Evolutionary conservation across 371 early-diverging fungal species (phyloP).

Genomic region (Rhizopus sp.): DNA sequence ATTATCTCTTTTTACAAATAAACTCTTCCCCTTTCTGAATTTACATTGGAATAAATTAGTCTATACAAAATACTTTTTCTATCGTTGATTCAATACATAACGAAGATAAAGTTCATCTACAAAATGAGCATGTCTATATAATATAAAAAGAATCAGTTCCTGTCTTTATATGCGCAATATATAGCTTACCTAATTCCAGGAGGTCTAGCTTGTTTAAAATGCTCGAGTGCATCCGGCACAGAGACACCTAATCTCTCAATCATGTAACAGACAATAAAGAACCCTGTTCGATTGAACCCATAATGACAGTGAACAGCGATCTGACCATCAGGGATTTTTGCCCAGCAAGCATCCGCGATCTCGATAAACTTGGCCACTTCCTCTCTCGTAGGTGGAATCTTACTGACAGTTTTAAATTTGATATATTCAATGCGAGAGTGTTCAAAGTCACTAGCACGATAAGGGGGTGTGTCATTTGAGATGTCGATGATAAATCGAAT

Average conservation of each 20-base stretch:
- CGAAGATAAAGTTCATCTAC: conserved; percentile 66
- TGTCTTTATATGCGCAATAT: neutral
- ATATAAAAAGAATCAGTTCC: neutral
- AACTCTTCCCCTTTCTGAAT: neutral
- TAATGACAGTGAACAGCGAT: conserved; percentile 80
- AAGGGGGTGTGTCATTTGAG: conserved; percentile 65
- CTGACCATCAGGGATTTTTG: conserved; percentile 59
- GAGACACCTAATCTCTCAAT: conserved; percentile 60
- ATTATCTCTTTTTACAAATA: neutral
- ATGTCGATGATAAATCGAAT: conserved; percentile 58
- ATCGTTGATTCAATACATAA: conserved; percentile 44
- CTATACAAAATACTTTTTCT: neutral
- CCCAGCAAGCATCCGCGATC: conserved; percentile 57
- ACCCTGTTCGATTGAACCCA: conserved; percentile 74
- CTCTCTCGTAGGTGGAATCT: conserved; percentile 64
- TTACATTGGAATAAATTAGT: neutral
- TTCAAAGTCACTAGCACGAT: conserved; percentile 63
- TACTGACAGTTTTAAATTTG: conserved; percentile 67
- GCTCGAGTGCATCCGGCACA: conserved; percentile 60
- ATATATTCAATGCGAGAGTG: conserved; percentile 59
- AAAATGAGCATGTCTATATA: conserved; percentile 65
- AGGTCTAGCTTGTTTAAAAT: conserved; percentile 64
- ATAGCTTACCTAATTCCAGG: conserved; percentile 64
- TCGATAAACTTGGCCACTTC: conserved; percentile 61
- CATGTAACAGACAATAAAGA: conserved; percentile 70